Base-by-base conservation (phyloP, 2,329 filamentous ascomycete species). In the Trichoderma oligosporum region DNA sequence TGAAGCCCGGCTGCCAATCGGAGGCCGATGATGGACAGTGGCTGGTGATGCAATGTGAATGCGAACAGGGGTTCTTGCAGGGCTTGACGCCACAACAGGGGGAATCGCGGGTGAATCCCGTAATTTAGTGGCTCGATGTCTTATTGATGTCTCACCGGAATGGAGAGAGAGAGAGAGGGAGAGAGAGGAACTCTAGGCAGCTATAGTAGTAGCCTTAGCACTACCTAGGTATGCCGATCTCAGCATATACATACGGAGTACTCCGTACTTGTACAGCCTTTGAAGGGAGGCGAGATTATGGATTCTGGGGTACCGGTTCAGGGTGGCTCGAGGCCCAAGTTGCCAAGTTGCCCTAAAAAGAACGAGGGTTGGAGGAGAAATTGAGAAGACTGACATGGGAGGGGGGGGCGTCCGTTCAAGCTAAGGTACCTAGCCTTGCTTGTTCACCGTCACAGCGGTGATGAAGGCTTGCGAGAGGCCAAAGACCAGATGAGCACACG, bases 31-130 rank as follows among this genome's bases (percentile, higher is more conserved):
- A 41, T 39, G 12, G 38, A n/a, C 49, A 22, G 49, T 42, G 42
- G 42, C 24, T 20, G 27, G 47, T 58, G 47, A 58, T 53, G 48
- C 25, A 20, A 53, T 58, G 56, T 58, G 56, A 58, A 53, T 35
- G 39, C 7, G 48, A 24, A 35, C 56, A 53, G 56, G 56, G 56
- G 24, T 58, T 35, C 47, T 36, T 46, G 47, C 47, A 52, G 56
- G 54, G 56, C 47, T 58, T 49, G 39, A 57, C 55, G 55, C 55
- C 47, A 57, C 47, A 16, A n/a, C 41, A 45, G 24, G 20, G 48
- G 56, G 45, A 16, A 49, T 47, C 44, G 44, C 53, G 42, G 53
- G 42, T 41, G 24, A 35, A 29, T 57, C 55, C 55, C 55, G 55
- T 18, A 31, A 45, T 27, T 51, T 58, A 58, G 48, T 58, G 56